These are phyloP conservation scores for Colletotrichum costaricense DNA, from an alignment of 2,329 filamentous ascomycete genomes.

Conservation along the genomic window DNA sequence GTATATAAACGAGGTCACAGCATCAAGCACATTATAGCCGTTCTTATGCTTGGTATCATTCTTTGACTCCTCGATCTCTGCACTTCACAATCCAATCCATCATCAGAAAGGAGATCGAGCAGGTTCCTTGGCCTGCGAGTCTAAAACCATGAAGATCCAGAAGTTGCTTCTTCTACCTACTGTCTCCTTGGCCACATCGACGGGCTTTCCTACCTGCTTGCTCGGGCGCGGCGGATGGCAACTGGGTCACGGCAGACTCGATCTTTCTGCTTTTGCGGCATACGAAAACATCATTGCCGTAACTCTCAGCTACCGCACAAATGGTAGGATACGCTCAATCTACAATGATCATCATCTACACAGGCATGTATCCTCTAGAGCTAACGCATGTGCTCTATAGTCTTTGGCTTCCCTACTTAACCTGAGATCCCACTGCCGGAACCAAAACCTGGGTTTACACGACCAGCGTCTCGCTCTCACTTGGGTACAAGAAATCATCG, in stretches of 20 bases:
- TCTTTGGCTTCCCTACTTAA: slow-evolving; percentile 36
- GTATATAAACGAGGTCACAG: too few relatives aligned
- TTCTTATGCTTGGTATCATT: too few relatives aligned
- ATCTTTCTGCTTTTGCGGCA: slow-evolving; percentile 41
- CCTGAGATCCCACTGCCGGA: neutral
- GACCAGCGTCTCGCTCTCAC: slow-evolving; percentile 45
- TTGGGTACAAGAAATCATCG: slow-evolving; percentile 46
- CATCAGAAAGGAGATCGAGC: too few relatives aligned
- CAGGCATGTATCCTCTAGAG: too few relatives aligned
- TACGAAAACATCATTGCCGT: slow-evolving; percentile 43
- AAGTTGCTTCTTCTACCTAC: neutral
- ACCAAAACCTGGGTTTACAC: slow-evolving; percentile 41
- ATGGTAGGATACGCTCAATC: slow-evolving; percentile 32
- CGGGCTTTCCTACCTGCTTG: neutral
- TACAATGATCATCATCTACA: neutral
- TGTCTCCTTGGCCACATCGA: neutral
- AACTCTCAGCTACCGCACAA: slow-evolving; percentile 42
- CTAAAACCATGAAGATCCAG: neutral
- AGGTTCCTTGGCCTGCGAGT: neutral
- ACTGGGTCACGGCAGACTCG: slow-evolving; percentile 38
- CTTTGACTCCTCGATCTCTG: too few relatives aligned
- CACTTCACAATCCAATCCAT: too few relatives aligned
- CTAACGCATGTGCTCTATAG: slow-evolving; percentile 23
- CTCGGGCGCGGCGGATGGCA: slow-evolving; percentile 38
- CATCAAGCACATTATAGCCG: too few relatives aligned